Evolutionary conservation across 768 basidiomycete species (phyloP).

Genomic region (Cystobasidium ongulense): DNA sequence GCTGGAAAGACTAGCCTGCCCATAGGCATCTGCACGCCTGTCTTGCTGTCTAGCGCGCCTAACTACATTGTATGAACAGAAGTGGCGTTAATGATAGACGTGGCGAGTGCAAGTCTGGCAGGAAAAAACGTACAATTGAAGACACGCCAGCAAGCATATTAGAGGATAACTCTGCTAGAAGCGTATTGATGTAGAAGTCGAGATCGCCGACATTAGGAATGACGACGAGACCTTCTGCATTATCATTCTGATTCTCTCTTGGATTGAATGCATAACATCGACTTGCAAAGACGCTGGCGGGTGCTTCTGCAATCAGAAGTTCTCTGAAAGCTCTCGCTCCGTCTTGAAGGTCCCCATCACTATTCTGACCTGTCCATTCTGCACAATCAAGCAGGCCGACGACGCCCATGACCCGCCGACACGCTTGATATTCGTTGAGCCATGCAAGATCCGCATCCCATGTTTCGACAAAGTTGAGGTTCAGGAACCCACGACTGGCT

Average conservation of each 20-base stretch:
- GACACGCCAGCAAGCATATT: slow-evolving; percentile 78
- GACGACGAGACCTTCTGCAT: slow-evolving; percentile 61
- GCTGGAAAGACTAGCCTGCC: slow-evolving; percentile 11
- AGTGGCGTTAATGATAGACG: not conserved
- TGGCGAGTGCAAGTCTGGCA: not conserved
- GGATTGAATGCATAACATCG: slow-evolving; percentile 82
- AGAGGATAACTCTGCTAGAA: slow-evolving; percentile 81
- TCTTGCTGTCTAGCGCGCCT: slow-evolving; percentile 35
- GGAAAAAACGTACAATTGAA: slow-evolving; percentile 54
- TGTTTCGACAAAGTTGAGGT: slow-evolving; percentile 12
- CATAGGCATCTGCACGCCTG: slow-evolving; percentile 35
- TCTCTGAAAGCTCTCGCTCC: slow-evolving; percentile 34
- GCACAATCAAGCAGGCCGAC: slow-evolving; percentile 75
- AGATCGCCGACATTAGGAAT: slow-evolving; percentile 79
- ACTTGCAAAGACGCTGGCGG: slow-evolving; percentile 68
- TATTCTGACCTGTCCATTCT: slow-evolving; percentile 47
- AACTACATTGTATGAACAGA: slow-evolving; percentile 26
- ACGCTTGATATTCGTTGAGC: slow-evolving; percentile 52
- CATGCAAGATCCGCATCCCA: slow-evolving; percentile 52
- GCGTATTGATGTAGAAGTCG: slow-evolving; percentile 73
- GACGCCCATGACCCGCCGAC: slow-evolving; percentile 74
- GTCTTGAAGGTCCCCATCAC: slow-evolving; percentile 37
- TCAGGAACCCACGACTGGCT: slow-evolving; percentile 19
- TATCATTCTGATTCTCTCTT: slow-evolving; percentile 51
- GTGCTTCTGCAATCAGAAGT: slow-evolving; percentile 47